phyloP scores from a whole-genome alignment of 345 rosid genomes.

The Acer negundo region DNA sequence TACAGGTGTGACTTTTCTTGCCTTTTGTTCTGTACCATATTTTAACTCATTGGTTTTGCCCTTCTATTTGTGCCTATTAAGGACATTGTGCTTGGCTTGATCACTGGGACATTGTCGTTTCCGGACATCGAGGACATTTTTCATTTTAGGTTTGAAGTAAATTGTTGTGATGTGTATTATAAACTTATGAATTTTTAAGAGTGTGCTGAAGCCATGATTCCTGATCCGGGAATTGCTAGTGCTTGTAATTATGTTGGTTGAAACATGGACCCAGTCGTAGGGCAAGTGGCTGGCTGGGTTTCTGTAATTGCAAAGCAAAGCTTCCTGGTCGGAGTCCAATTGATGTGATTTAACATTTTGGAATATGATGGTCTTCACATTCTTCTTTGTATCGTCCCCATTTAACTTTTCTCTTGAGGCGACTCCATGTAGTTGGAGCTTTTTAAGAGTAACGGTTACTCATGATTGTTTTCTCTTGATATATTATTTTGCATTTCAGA shows the following conservation, averaged over 20 bases:
- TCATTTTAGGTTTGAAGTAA: neutral
- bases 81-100: neutral
- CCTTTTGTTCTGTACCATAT: neutral
- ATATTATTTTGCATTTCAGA: no score
- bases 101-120: neutral
- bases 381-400: neutral
- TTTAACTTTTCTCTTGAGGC: no score
- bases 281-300: neutral
- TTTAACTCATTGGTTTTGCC: neutral
- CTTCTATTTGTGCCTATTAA: neutral
- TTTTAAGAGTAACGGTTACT: no score
- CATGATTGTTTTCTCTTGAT: no score
- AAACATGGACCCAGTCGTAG: neutral
- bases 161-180: neutral
- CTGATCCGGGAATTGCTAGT: neutral
- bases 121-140: no score
- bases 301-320: neutral
- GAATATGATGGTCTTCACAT: neutral
- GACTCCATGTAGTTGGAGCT: no score
- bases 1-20: constrained; percentile 48
- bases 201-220: no score
- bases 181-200: no score
- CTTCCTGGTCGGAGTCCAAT: neutral
- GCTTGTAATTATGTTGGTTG: neutral
- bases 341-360: neutral